Percentiles rank a stretch among this genome's conserved stretches.
phyloP scores from a whole-genome alignment of 148 eudicot species.

The Simmondsia chinensis region DNA sequence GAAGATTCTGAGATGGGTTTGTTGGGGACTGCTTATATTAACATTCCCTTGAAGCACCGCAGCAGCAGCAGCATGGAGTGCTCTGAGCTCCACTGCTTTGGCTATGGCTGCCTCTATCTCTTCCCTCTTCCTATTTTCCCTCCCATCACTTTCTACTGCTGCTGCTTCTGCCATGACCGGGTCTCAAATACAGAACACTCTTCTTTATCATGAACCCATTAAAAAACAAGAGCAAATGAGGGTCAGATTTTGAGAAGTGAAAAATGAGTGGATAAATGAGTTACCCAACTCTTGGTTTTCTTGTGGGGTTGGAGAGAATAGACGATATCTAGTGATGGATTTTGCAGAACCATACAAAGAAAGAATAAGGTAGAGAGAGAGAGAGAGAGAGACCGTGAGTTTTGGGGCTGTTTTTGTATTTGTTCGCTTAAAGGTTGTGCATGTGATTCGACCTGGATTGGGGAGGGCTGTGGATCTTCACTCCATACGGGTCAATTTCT shows the following conservation, averaged over 20 bases:
- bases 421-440: conserved; percentile 17
- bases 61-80: conserved; percentile 80
- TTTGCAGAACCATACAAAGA: conserved; percentile 26
- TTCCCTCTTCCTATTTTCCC: conserved; percentile 22
- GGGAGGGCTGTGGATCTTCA: conserved; percentile 21
- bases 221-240: background rate
- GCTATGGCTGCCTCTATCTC: conserved; percentile 69
- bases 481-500: conserved; percentile 7
- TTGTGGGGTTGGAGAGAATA: conserved; percentile 5
- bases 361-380: conserved; percentile 6
- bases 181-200: conserved; percentile 7
- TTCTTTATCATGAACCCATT: conserved; percentile 2
- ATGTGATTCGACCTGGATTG: conserved; percentile 32
- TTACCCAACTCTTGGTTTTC: conserved; percentile 26
- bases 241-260: background rate
- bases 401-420: conserved; percentile 21
- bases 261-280: conserved; percentile 9
- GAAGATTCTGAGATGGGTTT: conserved; percentile 28
- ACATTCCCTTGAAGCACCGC: too few relatives aligned
- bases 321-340: conserved; percentile 30
- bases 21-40: too few relatives aligned
- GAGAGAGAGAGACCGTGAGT: conserved; percentile 3
- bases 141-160: conserved; percentile 6
- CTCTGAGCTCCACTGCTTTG: conserved; percentile 82
- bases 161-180: conserved; percentile 28